Percentiles rank a stretch among this genome's conserved stretches.
Evolutionary conservation across 1,139 yeast genomes (phyloP).

Genomic region (Blastobotrys capitulatus): DNA sequence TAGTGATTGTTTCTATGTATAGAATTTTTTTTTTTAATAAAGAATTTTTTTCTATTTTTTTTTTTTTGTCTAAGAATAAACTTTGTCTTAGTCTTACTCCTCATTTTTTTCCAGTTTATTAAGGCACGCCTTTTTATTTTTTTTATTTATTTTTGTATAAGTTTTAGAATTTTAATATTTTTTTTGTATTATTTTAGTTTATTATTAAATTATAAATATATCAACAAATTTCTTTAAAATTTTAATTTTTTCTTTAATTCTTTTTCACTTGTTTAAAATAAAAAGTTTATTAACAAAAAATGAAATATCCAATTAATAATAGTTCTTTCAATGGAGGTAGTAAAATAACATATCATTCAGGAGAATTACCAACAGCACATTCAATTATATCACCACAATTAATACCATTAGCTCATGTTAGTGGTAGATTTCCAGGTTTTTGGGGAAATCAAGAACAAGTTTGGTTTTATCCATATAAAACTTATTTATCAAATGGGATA

Average conservation of each 20-base stretch:
- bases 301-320: not conserved
- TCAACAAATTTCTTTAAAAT: not conserved
- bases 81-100: no score
- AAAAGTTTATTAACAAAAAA: not conserved
- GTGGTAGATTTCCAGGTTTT: conserved; percentile 18
- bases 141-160: no score
- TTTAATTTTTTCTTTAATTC: not conserved
- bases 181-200: no score
- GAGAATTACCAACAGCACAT: conserved; percentile 3
- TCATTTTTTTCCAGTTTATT: no score
- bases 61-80: no score
- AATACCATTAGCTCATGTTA: conserved; percentile 1
- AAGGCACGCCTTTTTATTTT: no score
- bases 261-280: not conserved
- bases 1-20: no score
- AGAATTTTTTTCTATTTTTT: no score
- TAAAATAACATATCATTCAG: not conserved
- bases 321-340: conserved; percentile 2
- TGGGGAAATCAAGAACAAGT: conserved; percentile 21
- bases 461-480: conserved; percentile 18
- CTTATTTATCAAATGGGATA: not conserved
- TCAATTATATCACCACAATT: not conserved
- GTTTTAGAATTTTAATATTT: no score
- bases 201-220: no score
- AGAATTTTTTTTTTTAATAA: no score